Evolutionary conservation across 345 rosid species (phyloP).

Genomic region (Melaleuca quinquenervia): DNA sequence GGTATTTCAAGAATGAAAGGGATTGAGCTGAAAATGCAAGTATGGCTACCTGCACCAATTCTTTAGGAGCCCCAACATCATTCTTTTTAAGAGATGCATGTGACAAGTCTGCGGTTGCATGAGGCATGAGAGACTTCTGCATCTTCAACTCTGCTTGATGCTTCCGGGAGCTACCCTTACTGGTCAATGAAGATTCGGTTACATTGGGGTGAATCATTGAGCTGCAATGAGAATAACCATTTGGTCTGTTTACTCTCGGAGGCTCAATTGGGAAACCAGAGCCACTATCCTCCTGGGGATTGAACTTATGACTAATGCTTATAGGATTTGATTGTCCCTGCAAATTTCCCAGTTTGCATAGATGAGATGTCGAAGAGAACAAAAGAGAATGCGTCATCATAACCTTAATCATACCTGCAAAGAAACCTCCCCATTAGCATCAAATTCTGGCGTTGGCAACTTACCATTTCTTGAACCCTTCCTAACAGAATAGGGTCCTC

Average conservation of each 20-base stretch:
- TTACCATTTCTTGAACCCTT: slow-evolving; percentile 40
- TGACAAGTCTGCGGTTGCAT: slow-evolving; percentile 16
- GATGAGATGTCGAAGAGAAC: neutral
- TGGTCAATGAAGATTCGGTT: slow-evolving; percentile 12
- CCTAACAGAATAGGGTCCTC: slow-evolving; percentile 61
- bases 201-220: slow-evolving; percentile 47
- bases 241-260: slow-evolving; percentile 10
- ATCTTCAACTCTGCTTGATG: slow-evolving; percentile 14
- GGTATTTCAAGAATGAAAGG: neutral
- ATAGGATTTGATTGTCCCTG: slow-evolving; percentile 23
- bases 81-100: slow-evolving; percentile 17
- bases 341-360: neutral
- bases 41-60: slow-evolving; percentile 17
- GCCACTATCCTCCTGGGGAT: slow-evolving; percentile 23
- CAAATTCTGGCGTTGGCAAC: slow-evolving; percentile 51
- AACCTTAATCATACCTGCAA: slow-evolving; percentile 1
- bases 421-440: slow-evolving; percentile 16
- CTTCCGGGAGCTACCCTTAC: slow-evolving; percentile 14
- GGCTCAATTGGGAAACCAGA: slow-evolving; percentile 36
- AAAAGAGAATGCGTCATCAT: neutral
- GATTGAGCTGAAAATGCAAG: neutral
- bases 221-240: slow-evolving; percentile 17
- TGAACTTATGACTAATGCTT: slow-evolving; percentile 23
- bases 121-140: slow-evolving; percentile 17
- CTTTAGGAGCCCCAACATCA: slow-evolving; percentile 10